phyloP scores from a whole-genome alignment of 768 basidiomycete genomes.

The Amanita fuliginea region DNA sequence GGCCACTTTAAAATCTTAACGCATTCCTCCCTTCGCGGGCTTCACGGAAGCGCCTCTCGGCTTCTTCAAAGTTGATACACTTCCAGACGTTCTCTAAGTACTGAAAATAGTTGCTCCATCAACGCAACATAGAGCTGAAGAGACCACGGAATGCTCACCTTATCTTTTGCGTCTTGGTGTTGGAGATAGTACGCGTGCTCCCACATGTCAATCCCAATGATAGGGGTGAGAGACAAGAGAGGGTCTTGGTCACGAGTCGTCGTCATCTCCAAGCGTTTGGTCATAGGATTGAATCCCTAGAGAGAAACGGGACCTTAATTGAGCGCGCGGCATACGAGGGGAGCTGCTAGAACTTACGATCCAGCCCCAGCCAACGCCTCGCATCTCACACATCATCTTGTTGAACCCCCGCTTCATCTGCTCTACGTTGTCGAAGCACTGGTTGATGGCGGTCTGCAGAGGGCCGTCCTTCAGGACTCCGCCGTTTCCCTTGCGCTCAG shows the following conservation, averaged over 20 bases:
- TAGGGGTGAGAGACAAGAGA: conserved; percentile 59
- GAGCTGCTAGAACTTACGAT: conserved; percentile 44
- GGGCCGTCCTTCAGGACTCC: conserved; percentile 53
- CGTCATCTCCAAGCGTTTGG: conserved; percentile 68
- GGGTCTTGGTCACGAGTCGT: conserved; percentile 98
- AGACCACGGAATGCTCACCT: conserved; percentile 44
- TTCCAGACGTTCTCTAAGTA: conserved; percentile 73
- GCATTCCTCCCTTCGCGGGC: conserved; percentile 16
- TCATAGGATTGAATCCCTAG: conserved; percentile 60
- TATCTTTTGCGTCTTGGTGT: conserved; percentile 89
- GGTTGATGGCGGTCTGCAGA: conserved; percentile 53
- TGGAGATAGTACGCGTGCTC: conserved; percentile 96
- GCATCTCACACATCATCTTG: conserved; percentile 71
- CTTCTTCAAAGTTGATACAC: conserved; percentile 64
- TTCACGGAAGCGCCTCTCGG: conserved; percentile 52
- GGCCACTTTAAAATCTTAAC: not conserved
- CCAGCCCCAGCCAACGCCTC: conserved; percentile 97
- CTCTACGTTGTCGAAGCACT: conserved; percentile 61
- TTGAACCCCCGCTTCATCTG: conserved; percentile 75
- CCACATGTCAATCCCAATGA: conserved; percentile 93
- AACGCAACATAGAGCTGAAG: not conserved
- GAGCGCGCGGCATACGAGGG: conserved; percentile 3
- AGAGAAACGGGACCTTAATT: not conserved
- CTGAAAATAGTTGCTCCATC: conserved; percentile 19
- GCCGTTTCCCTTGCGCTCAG: conserved; percentile 45